A percentile compares a stretch with the other conserved stretches of the same genome.
Evolutionary conservation across 139 green algal genomes (phyloP).

Genomic region (Coelastrella sp.): DNA sequence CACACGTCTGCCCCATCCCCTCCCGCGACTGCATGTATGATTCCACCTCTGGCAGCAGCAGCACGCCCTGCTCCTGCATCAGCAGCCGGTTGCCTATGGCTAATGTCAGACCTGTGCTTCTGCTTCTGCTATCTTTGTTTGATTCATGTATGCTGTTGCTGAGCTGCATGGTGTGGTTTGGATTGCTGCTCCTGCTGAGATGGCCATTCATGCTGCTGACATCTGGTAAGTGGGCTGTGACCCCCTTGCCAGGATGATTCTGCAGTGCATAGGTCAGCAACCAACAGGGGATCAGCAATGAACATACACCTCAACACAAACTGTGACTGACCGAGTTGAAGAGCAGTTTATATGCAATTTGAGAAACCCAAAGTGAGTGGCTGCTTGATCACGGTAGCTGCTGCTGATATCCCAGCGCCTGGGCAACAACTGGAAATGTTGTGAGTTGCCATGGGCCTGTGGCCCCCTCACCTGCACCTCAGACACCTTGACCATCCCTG

Average conservation of each 20-base stretch:
- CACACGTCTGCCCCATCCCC: slow-evolving; percentile 69
- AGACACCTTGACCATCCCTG: slow-evolving; percentile 11
- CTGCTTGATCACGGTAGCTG: too few species aligned
- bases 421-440: too few species aligned
- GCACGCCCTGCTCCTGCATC: slow-evolving; percentile 74
- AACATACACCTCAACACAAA: neutral
- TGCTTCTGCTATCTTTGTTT: neutral
- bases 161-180: neutral
- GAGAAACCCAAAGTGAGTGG: too few species aligned
- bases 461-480: slow-evolving; percentile 2
- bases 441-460: neutral
- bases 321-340: too few species aligned
- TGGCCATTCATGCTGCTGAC: neutral
- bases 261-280: slow-evolving; percentile 6
- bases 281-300: neutral
- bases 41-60: slow-evolving; percentile 59
- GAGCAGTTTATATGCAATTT: too few species aligned
- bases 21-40: slow-evolving; percentile 67
- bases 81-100: slow-evolving; percentile 81
- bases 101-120: slow-evolving; percentile 51
- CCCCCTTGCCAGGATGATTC: slow-evolving; percentile 48
- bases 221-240: slow-evolving; percentile 18
- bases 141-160: slow-evolving; percentile 40
- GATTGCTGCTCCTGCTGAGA: neutral
- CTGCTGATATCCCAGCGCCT: too few species aligned